Percentiles rank a stretch among this genome's conserved stretches.
phyloP scores from a whole-genome alignment of 441 rosid species.

The Adansonia gregorii region DNA sequence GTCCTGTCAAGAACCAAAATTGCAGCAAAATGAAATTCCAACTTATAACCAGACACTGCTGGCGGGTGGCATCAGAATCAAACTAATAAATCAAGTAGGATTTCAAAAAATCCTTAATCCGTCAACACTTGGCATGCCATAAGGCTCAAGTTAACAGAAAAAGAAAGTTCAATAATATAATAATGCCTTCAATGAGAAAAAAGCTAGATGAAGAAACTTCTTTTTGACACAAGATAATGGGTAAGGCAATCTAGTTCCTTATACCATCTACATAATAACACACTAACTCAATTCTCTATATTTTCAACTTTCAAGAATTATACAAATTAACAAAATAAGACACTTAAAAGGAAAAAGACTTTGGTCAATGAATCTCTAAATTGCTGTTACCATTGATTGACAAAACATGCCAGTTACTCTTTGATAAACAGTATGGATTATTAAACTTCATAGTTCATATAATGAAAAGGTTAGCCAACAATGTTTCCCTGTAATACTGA shows the following conservation, averaged over 20 bases:
- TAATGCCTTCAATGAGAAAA: not conserved
- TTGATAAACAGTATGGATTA: not conserved
- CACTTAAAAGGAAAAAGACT: not conserved
- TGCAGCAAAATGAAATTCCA: not conserved
- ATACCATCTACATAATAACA: not conserved
- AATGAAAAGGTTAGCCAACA: not conserved
- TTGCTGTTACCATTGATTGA: not conserved
- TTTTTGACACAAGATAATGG: not conserved
- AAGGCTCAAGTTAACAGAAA: not conserved
- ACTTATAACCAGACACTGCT: not conserved
- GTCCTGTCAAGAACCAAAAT: constrained; percentile 44
- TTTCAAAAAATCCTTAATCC: not conserved
- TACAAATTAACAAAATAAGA: not conserved
- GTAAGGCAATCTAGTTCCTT: not conserved
- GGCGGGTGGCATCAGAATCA: not conserved
- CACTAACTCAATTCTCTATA: not conserved
- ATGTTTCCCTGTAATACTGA: not conserved
- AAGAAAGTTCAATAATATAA: not conserved
- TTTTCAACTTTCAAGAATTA: not conserved
- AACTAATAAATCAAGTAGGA: not conserved
- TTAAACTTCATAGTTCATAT: not conserved
- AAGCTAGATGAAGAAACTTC: constrained; percentile 3
- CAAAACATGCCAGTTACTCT: not conserved
- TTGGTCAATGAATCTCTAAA: constrained; percentile 1
- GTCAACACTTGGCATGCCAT: not conserved